Conservation (phyloP, 345 rosid species). For the Citrus sp. region DNA sequence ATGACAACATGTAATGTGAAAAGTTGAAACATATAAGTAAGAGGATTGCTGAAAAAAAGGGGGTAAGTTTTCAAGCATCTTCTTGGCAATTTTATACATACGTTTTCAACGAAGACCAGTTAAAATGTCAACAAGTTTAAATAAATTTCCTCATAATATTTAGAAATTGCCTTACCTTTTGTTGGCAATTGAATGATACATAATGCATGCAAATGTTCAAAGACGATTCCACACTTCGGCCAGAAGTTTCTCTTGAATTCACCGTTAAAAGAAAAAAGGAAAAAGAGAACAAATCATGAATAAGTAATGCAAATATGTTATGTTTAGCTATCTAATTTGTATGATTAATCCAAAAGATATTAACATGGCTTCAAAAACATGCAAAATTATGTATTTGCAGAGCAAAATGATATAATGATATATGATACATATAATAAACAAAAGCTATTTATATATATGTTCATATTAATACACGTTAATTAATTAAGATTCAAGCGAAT, state of each 20-base stretch:
- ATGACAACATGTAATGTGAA: not conserved
- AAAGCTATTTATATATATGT: not conserved
- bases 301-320: no score
- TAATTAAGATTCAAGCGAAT: constrained; percentile 3
- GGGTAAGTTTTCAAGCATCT: not conserved
- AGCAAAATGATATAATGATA: not conserved
- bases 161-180: constrained; percentile 10
- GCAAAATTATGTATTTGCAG: constrained; percentile 5
- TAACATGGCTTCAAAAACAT: not conserved
- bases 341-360: not conserved
- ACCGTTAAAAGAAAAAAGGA: not conserved
- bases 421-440: not conserved
- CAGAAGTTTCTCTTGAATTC: not conserved
- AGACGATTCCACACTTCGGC: not conserved
- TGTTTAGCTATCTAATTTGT: not conserved
- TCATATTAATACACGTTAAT: constrained; percentile 11
- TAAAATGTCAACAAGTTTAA: not conserved
- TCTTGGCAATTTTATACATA: not conserved
- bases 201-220: not conserved
- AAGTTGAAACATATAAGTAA: not conserved
- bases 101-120: not conserved
- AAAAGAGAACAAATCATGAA: not conserved
- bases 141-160: not conserved
- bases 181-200: not conserved
- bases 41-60: not conserved